Conservation (phyloP, 1,284 basidiomycete species). For the Marasmius tenuissimus region DNA sequence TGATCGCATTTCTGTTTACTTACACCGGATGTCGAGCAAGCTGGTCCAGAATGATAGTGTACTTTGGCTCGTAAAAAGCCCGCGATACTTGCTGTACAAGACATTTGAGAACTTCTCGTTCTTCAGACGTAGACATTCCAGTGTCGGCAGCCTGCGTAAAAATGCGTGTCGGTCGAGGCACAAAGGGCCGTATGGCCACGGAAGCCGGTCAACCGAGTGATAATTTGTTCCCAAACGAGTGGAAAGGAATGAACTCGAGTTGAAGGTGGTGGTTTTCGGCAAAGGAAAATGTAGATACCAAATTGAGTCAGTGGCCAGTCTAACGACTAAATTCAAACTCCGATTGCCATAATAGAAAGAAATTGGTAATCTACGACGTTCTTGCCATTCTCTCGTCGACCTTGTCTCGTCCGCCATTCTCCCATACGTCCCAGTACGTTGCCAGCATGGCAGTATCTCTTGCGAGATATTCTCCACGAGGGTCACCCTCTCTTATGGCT, state of each 20-base stretch:
- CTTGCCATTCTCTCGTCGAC: conserved; percentile 36
- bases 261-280: neutral
- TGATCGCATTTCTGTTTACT: conserved; percentile 44
- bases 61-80: conserved; percentile 93
- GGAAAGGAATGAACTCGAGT: neutral
- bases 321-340: neutral
- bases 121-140: conserved; percentile 70
- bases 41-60: conserved; percentile 90
- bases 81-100: conserved; percentile 93
- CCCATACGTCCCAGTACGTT: conserved; percentile 69
- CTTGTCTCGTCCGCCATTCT: conserved; percentile 43
- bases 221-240: neutral
- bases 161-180: neutral
- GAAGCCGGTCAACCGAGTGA: neutral
- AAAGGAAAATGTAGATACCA: neutral
- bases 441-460: conserved; percentile 48
- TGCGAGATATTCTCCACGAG: conserved; percentile 33
- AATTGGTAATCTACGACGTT: neutral
- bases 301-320: neutral
- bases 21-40: conserved; percentile 90
- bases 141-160: neutral
- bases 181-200: neutral
- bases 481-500: conserved; percentile 38
- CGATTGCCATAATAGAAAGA: neutral
- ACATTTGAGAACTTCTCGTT: conserved; percentile 71